Base-by-base conservation (phyloP, 108 stramenopile species). In the Nitzschia inconspicua region DNA sequence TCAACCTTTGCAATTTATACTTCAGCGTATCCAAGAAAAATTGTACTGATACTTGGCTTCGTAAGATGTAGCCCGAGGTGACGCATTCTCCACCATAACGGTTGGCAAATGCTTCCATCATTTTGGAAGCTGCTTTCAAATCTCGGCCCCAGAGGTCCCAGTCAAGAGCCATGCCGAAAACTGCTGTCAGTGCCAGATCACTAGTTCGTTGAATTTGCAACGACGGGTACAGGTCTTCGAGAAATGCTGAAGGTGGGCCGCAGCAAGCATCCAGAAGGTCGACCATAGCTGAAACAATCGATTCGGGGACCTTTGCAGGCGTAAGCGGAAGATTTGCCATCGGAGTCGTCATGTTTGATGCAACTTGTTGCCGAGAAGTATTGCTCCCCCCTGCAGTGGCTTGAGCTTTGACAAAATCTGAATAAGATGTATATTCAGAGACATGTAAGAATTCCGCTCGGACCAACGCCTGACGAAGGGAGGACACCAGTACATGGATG, bases 151-250 rank as follows among this genome's bases (percentile, higher is more conserved):
- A 79, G 20, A 94, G 47, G 56, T 90, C 86, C 64, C 86, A 79
- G 51, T 94, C 88, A 36, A 94, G 59, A 0, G 85, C 85, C 44
- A 94, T 65, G 7, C 85, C 87, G 77, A 91, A 89, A 18, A 94
- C 36, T 4, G 77, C 65, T 0, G 85, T 79, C 34, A 89, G 62
- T 19, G 93, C 86, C 0, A 88, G 35, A 70, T 94, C 93, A 4
- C 83, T 82, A 0, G 87, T 76, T 22, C 89, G 73, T 46, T 79
- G 83, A 59, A 84, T 78, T 53, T 65, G 66, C 31, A 66, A 54
- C 11, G 62, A 70, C 0, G 75, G 71, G 27, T 68, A 23, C 25
- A 73, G 57, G 28, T 44, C 47, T 31, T 80, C 79, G 39, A 74
- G 40, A 44, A 55, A 49, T 9, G 34, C n/a, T 5, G 42, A 18